Base-by-base conservation (phyloP, 1,284 basidiomycete species). In the Trametes hirsuta region DNA sequence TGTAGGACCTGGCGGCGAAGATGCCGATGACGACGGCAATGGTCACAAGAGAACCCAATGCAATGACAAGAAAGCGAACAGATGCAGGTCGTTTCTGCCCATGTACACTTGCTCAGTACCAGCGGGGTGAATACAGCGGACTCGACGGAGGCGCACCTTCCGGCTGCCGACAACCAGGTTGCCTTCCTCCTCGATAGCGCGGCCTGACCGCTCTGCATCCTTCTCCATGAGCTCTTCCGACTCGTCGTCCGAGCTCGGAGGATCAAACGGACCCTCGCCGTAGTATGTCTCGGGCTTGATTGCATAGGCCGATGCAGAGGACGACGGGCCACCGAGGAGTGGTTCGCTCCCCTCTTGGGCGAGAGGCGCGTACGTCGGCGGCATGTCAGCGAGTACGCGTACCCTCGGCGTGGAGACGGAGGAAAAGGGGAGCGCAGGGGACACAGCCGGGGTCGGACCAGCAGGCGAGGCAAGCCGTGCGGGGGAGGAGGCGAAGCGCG, bases 221-320 rank as follows among this genome's bases (percentile, higher is more conserved):
- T 83, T 85, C 66, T 79, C 77, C 37, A 81, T 71, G 48, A 80
- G 72, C 9, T 75, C 76, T 24, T 84, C 83, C 21, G 84, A 83
- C 56, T 87, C 88, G 24, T 88, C 87, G 45, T 86, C 84, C 14
- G 87, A 90, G 68, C 84, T 88, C 6, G 88, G 86, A 37, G 86
- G 80, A 66, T 90, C 86, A 66, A 90, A 91, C 0, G 83, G 79
- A 0, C 88, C 88, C 24, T 90, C 88, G 30, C 81, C 86, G 64
- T 90, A 90, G 74, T 90, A 90, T 4, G 79, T 76, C 14, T 62
- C 72, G 50, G 71, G 69, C 60, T 71, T 71, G n/a, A 66, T 53
- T 6, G 61, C 46, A 24, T 66, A 57, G 4, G 53, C 63, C 11
- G 47, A 47, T 46, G 53, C 46, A 42, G 58, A 40, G 24, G 48